Evolutionary conservation across 441 rosid species (phyloP).

Genomic region (Syzygium syzygioides): DNA sequence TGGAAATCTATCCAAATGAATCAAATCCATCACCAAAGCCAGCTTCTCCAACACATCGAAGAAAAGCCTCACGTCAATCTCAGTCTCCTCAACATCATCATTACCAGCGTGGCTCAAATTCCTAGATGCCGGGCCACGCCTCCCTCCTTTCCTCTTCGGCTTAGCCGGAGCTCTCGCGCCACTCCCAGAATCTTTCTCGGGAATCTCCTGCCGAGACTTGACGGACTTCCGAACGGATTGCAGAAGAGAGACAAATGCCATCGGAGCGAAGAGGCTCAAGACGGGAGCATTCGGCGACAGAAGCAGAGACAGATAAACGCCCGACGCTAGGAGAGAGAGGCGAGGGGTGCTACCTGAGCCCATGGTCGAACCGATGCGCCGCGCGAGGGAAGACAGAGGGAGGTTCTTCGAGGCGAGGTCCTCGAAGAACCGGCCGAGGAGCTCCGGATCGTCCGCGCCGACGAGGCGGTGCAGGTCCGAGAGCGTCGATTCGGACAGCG

Average conservation of each 20-base stretch:
- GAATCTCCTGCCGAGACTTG: slow-evolving; percentile 23
- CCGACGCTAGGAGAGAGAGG: slow-evolving; percentile 53
- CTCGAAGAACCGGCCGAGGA: slow-evolving; percentile 37
- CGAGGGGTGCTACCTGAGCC: slow-evolving; percentile 29
- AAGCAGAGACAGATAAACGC: slow-evolving; percentile 53
- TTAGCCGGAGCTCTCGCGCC: slow-evolving; percentile 15
- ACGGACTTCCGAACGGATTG: slow-evolving; percentile 66
- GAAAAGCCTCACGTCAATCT: slow-evolving; percentile 32
- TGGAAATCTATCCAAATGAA: slow-evolving; percentile 75
- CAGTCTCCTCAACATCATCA: slow-evolving; percentile 20
- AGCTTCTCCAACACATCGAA: slow-evolving; percentile 44
- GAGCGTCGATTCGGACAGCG: slow-evolving; percentile 33
- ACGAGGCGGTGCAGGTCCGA: slow-evolving; percentile 46
- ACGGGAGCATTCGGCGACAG: slow-evolving; percentile 66
- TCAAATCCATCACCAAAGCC: slow-evolving; percentile 43
- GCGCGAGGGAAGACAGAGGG: slow-evolving; percentile 40
- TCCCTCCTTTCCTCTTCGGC: slow-evolving; percentile 30
- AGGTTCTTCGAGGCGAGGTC: slow-evolving; percentile 35
- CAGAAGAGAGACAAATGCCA: slow-evolving; percentile 63
- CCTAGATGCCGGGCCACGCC: slow-evolving; percentile 10
- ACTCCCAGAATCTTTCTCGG: slow-evolving; percentile 1
- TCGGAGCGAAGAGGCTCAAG: slow-evolving; percentile 72
- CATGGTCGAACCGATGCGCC: slow-evolving; percentile 53
- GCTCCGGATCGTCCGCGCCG: slow-evolving; percentile 30
- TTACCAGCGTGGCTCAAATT: slow-evolving; percentile 6